Base-by-base conservation (phyloP, 2,329 filamentous ascomycete genomes). In the Fusarium pseudograminearum region DNA sequence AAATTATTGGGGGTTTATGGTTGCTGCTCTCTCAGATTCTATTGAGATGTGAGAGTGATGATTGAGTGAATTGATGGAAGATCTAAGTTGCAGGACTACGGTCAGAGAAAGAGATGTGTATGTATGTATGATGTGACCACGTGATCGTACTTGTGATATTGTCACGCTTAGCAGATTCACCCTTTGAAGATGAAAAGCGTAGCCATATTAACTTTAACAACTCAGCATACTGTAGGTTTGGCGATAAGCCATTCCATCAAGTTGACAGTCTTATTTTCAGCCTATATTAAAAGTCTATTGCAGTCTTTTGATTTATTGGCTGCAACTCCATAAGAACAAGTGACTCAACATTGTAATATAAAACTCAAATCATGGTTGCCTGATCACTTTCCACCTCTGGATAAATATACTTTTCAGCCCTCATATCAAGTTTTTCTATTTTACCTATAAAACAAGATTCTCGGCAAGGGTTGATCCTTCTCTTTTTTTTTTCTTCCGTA, bases 401-500 rank as follows among this genome's bases (percentile, higher is more conserved):
- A 20, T 4, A 1, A 7, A 20, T 4, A 14, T 14, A 7, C 36
- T 20, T 38, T 20, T 4, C 18, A 14, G n/a, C 11, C 6, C 4
- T 38, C 5, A 20, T 20, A 30, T n/a, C 14, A 4, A 20, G 11
- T 38, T 38, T 20, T 8, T 20, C n/a, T 20, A 0, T 7, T 38
- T 4, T 20, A n/a, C n/a, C n/a, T n/a, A 12, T 38, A 38, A 12
- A 14, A 12, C 1, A 7, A 12, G 18, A 14, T n/a, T 2, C 5
- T 6, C 5, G 3, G n/a, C 7, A 38, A 20, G 5, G 12, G 11
- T 7, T n/a, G 10, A 14, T 20, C 2, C 11, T 8, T 20, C 11
- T 7, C 11, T 20, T 20, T 0, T 7, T n/a, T n/a, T 38, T 12
- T 11, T 6, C 4, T 20, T 38, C 2, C 11, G 0, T 4, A 7